These are phyloP conservation scores for Paraconiothyrium brasiliense DNA, from an alignment of 2,329 filamentous ascomycete genomes.

Conservation along the genomic window DNA sequence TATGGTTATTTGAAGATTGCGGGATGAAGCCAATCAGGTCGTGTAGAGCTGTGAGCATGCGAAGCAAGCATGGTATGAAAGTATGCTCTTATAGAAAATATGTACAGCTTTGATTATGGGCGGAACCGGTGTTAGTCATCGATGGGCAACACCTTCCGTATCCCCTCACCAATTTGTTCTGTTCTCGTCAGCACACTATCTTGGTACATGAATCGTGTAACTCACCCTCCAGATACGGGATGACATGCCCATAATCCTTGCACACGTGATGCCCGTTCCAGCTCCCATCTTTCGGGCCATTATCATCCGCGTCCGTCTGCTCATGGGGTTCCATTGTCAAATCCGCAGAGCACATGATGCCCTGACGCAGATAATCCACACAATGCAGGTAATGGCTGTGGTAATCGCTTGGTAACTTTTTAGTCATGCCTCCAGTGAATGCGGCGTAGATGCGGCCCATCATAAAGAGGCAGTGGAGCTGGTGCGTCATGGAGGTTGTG, in stretches of 20 bases:
- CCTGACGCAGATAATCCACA: conserved; percentile 26
- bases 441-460: conserved; percentile 23
- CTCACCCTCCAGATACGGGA: conserved; percentile 22
- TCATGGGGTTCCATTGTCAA: conserved; percentile 23
- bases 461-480: conserved; percentile 23
- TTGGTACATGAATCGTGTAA: neutral
- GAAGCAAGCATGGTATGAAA: too few species aligned
- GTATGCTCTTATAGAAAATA: too few species aligned
- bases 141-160: conserved; percentile 20
- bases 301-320: conserved; percentile 20
- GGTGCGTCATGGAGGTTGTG: conserved; percentile 21
- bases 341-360: conserved; percentile 28
- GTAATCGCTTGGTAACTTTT: conserved; percentile 18
- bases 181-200: neutral
- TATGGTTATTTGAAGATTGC: conserved; percentile 20
- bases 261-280: conserved; percentile 26
- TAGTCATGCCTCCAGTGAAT: conserved; percentile 6
- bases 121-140: conserved; percentile 10
- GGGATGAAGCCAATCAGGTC: neutral
- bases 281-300: conserved; percentile 20
- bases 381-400: conserved; percentile 25
- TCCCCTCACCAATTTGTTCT: conserved; percentile 19
- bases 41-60: too few species aligned
- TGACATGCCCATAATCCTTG: conserved; percentile 22
- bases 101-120: too few species aligned